Percentiles rank a stretch among this genome's conserved stretches.
phyloP scores from a whole-genome alignment of 371 early-diverging fungal genomes.

The Dentiscutata heterogama region DNA sequence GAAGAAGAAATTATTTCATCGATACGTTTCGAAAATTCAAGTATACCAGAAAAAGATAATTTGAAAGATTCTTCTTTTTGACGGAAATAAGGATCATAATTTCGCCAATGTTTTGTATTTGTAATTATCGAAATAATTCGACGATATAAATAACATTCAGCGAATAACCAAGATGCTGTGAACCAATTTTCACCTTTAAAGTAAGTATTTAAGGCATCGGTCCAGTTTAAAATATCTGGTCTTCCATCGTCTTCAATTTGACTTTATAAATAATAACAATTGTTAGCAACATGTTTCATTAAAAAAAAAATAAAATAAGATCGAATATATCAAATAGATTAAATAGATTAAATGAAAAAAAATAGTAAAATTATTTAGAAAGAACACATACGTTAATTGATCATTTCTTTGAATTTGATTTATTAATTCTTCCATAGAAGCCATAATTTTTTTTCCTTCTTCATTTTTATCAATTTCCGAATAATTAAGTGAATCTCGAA shows the following conservation, averaged over 20 bases:
- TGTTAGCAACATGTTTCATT: no score
- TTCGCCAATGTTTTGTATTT: conserved; percentile 67
- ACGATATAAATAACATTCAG: conserved; percentile 90
- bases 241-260: conserved; percentile 65
- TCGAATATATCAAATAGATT: no score
- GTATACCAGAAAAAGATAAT: conserved; percentile 70
- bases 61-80: conserved; percentile 79
- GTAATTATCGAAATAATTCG: conserved; percentile 71
- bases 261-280: conserved; percentile 47
- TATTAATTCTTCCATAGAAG: conserved; percentile 68
- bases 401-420: conserved; percentile 76
- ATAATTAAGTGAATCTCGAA: conserved; percentile 59
- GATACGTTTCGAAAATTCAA: conserved; percentile 64
- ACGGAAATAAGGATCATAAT: conserved; percentile 78
- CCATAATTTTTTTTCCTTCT: conserved; percentile 75
- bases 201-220: conserved; percentile 61
- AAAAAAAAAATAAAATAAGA: neutral
- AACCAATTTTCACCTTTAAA: conserved; percentile 73
- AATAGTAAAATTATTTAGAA: neutral
- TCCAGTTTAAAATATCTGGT: conserved; percentile 74
- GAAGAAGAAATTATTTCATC: conserved; percentile 42
- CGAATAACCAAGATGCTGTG: conserved; percentile 79
- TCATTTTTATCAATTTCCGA: conserved; percentile 48
- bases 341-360: neutral
- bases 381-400: conserved; percentile 59